These are phyloP conservation scores for Nothophytophthora sp. DNA, from an alignment of 352 stramenopile genomes.

Conservation along the genomic window DNA sequence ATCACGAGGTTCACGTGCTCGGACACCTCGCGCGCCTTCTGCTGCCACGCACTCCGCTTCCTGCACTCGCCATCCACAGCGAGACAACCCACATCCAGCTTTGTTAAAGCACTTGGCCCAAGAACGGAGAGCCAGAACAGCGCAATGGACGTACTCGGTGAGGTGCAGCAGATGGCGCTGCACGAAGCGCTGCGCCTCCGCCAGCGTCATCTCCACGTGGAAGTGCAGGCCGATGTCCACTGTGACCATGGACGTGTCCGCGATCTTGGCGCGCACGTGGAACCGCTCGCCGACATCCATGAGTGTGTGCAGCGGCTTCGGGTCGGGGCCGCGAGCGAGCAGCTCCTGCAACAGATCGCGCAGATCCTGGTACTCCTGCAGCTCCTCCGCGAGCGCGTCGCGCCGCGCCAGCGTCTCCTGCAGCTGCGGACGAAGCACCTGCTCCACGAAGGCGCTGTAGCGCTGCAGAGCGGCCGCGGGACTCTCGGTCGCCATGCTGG, in stretches of 20 bases:
- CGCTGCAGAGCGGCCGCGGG: slow-evolving; percentile 41
- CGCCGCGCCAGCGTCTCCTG: slow-evolving; percentile 54
- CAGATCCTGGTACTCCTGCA: slow-evolving; percentile 69
- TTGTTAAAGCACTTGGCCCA: background rate
- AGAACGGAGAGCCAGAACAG: background rate
- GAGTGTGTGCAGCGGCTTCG: slow-evolving; percentile 40
- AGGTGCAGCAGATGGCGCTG: slow-evolving; percentile 51
- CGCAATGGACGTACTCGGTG: slow-evolving; percentile 35
- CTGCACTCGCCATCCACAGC: slow-evolving; percentile 23
- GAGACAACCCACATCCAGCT: background rate
- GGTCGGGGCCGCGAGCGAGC: background rate
- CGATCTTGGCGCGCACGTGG: slow-evolving; percentile 70
- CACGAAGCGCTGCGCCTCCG: slow-evolving; percentile 62
- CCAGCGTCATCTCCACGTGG: slow-evolving; percentile 77
- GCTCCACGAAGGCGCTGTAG: slow-evolving; percentile 70
- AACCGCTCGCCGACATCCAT: slow-evolving; percentile 77
- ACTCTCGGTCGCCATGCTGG: slow-evolving; percentile 9
- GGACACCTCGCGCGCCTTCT: slow-evolving; percentile 69
- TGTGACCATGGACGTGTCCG: slow-evolving; percentile 54
- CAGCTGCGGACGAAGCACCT: slow-evolving; percentile 71
- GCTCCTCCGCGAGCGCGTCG: slow-evolving; percentile 48
- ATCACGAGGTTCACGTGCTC: slow-evolving; percentile 77
- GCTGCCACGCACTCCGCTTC: slow-evolving; percentile 67
- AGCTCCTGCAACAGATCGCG: slow-evolving; percentile 47
- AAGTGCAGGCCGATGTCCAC: slow-evolving; percentile 78